phyloP scores from a whole-genome alignment of 495 filamentous ascomycete genomes.

The Trichoderma orchidacearum region DNA sequence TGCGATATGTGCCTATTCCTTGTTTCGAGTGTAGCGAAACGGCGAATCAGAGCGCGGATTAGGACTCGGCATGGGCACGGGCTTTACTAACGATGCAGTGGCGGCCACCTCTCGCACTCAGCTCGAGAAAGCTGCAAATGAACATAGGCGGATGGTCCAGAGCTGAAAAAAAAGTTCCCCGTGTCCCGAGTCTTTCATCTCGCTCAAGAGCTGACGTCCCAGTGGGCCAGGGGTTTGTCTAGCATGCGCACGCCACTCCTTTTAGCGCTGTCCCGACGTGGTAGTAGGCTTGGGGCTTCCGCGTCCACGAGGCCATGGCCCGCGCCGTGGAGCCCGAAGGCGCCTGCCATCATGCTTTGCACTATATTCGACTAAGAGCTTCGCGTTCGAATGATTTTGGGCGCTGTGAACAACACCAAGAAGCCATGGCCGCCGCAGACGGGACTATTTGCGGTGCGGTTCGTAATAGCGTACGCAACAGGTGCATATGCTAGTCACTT shows the following conservation, averaged over 20 bases:
- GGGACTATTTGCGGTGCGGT: too few relatives aligned
- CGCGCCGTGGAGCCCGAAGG: neutral
- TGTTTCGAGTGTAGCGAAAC: neutral
- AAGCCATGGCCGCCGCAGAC: too few relatives aligned
- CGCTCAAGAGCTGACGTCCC: neutral
- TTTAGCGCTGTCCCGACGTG: neutral
- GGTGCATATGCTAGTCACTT: too few relatives aligned
- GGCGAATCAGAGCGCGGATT: neutral
- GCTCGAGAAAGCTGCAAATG: neutral
- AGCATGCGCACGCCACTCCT: neutral
- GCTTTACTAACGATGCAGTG: neutral
- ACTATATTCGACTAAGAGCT: neutral
- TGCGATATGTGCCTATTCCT: neutral
- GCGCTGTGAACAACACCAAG: too few relatives aligned
- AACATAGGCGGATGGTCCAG: neutral
- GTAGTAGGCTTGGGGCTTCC: neutral
- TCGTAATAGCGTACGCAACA: too few relatives aligned
- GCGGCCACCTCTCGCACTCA: neutral
- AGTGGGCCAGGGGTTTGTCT: neutral
- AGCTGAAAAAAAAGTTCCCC: neutral
- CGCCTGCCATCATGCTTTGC: neutral
- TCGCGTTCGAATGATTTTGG: neutral
- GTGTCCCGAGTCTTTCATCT: neutral
- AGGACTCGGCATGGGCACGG: neutral
- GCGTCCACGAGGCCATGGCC: conserved; percentile 1